Evolutionary conservation across 768 basidiomycete species (phyloP).

Genomic region (Ephemerocybe angulata): DNA sequence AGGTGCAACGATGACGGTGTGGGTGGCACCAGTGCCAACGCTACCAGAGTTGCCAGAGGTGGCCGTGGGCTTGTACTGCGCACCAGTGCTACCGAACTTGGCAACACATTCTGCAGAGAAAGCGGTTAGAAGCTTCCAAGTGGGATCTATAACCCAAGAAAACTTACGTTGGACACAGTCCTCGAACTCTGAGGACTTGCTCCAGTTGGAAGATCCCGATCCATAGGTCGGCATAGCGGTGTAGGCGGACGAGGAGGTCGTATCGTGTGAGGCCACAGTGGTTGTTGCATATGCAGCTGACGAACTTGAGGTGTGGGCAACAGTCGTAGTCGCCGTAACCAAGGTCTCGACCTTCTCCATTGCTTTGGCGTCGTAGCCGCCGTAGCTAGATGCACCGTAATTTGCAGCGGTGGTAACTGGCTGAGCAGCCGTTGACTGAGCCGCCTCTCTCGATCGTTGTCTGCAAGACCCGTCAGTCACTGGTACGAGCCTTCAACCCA

Average conservation of each 20-base stretch:
- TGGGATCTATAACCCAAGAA: neutral
- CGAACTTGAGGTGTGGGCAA: neutral
- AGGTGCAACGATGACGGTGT: conserved; percentile 78
- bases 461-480: neutral
- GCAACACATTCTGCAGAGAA: conserved; percentile 57
- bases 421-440: neutral
- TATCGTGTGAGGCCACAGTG: neutral
- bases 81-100: conserved; percentile 42
- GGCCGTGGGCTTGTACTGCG: conserved; percentile 34
- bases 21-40: conserved; percentile 52
- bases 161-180: conserved; percentile 68
- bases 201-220: conserved; percentile 60
- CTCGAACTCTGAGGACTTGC: conserved; percentile 53
- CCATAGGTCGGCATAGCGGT: conserved; percentile 51
- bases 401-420: neutral
- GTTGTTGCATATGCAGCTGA: neutral
- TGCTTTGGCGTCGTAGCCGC: neutral
- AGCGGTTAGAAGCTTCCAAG: neutral
- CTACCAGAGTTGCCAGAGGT: conserved; percentile 25
- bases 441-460: neutral
- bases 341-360: neutral
- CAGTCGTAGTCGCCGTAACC: neutral
- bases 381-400: neutral
- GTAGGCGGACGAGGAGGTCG: conserved; percentile 9
- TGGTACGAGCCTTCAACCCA: neutral